Percentiles rank a stretch among this genome's conserved stretches.
These are phyloP conservation scores for Knufia fluminis DNA, from an alignment of 2,329 filamentous ascomycete species.

Conservation along the genomic window DNA sequence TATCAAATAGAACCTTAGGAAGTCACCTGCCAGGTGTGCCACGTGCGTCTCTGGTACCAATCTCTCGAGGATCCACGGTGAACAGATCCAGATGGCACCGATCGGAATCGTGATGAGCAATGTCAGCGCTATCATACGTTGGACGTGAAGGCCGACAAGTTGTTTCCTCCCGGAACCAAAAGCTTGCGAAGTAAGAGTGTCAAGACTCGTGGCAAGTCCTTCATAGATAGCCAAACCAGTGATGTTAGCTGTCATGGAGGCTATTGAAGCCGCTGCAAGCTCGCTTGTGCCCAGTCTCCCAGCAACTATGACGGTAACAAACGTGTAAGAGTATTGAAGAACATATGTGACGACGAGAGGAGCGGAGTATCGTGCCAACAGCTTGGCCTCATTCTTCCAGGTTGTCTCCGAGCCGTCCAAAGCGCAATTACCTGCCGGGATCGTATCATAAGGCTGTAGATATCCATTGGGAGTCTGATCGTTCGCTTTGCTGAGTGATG, in stretches of 20 bases:
- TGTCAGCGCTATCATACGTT: conserved; percentile 64
- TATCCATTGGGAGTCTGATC: not conserved
- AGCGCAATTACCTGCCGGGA: not conserved
- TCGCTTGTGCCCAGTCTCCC: conserved; percentile 58
- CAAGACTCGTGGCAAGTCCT: conserved; percentile 70
- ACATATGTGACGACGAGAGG: conserved; percentile 23
- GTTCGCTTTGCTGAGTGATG: not conserved
- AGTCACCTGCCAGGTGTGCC: conserved; percentile 57
- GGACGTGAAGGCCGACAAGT: conserved; percentile 65
- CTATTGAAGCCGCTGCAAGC: conserved; percentile 50
- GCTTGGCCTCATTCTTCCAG: conserved; percentile 19
- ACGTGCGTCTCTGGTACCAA: conserved; percentile 58
- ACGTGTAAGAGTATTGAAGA: conserved; percentile 46
- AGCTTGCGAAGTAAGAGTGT: conserved; percentile 77
- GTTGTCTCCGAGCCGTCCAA: conserved; percentile 14
- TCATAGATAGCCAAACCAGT: conserved; percentile 62
- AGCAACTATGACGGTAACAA: conserved; percentile 61
- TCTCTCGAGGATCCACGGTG: conserved; percentile 46
- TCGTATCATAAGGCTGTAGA: conserved; percentile 1
- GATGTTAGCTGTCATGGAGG: conserved; percentile 63
- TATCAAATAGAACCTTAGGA: conserved; percentile 55
- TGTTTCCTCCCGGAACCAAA: conserved; percentile 75
- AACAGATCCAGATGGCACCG: conserved; percentile 53
- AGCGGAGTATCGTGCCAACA: conserved; percentile 19
- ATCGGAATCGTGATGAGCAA: conserved; percentile 58